Conservation (phyloP, 2,329 filamentous ascomycete genomes). For the Aspergillus sp. region DNA sequence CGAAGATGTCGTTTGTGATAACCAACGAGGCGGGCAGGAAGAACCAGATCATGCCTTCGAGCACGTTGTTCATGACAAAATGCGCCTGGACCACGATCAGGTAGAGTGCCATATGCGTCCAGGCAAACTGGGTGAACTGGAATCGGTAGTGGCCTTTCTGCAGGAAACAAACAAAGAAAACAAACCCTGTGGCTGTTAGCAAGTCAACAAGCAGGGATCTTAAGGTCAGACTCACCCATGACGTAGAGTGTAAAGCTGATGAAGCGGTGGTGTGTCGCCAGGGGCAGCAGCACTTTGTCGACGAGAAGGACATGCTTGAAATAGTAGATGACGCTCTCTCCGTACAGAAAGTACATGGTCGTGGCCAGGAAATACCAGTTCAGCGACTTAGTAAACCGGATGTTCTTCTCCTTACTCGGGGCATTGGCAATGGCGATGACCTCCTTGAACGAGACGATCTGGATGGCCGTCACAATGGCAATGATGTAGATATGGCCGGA, state of each 20-base stretch:
- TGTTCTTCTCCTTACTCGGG: conserved; percentile 77
- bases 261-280: conserved; percentile 95
- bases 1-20: conserved; percentile 98
- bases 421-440: conserved; percentile 97
- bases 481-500: conserved; percentile 97
- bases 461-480: conserved; percentile 79
- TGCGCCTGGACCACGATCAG: conserved; percentile 96
- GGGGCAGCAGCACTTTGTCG: conserved; percentile 80
- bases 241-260: conserved; percentile 98
- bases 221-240: conserved; percentile 56
- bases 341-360: conserved; percentile 98
- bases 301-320: conserved; percentile 98
- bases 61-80: conserved; percentile 99
- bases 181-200: conserved; percentile 77
- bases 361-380: conserved; percentile 99
- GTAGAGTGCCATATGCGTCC: conserved; percentile 99
- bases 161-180: conserved; percentile 92
- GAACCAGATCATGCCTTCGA: conserved; percentile 99
- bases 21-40: conserved; percentile 90
- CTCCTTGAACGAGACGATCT: conserved; percentile 98
- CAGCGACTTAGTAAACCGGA: conserved; percentile 88
- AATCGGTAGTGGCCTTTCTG: conserved; percentile 96
- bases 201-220: neutral
- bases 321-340: conserved; percentile 98
- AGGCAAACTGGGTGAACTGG: conserved; percentile 98